phyloP scores from a whole-genome alignment of 257 asterid genomes.

The Primulina huaijiensis region DNA sequence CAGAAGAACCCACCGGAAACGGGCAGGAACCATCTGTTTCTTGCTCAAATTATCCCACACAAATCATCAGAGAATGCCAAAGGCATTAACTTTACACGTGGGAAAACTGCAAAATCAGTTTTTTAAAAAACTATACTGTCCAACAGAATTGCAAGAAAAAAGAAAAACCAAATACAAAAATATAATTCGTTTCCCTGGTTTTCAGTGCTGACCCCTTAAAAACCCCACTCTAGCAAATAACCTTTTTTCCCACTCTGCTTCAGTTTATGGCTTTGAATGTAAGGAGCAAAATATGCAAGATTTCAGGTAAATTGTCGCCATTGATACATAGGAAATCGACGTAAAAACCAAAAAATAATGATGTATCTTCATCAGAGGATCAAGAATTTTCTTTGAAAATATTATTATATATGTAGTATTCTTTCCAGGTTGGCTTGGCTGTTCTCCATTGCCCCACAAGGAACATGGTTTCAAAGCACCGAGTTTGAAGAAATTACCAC shows the following conservation, averaged over 20 bases:
- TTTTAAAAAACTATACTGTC: slow-evolving; percentile 29
- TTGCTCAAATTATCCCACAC: slow-evolving; percentile 34
- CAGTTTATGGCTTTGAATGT: slow-evolving; percentile 32
- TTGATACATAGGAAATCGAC: slow-evolving; percentile 20
- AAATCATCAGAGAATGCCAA: slow-evolving; percentile 47
- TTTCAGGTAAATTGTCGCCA: slow-evolving; percentile 45
- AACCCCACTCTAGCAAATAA: slow-evolving; percentile 39
- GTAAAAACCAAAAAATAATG: slow-evolving; percentile 2
- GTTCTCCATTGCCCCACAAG: slow-evolving; percentile 32
- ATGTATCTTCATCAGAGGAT: slow-evolving; percentile 21
- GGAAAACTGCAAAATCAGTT: slow-evolving; percentile 53
- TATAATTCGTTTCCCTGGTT: slow-evolving; percentile 36
- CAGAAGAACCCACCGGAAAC: slow-evolving; percentile 29
- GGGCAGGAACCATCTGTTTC: slow-evolving; percentile 29
- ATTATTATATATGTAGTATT: slow-evolving; percentile 6
- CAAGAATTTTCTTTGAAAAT: slow-evolving; percentile 20
- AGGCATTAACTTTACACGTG: slow-evolving; percentile 56
- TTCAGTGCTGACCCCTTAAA: slow-evolving; percentile 52
- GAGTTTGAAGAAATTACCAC: neutral
- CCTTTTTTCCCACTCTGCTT: slow-evolving; percentile 26
- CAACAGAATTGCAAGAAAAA: slow-evolving; percentile 32
- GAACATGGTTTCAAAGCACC: slow-evolving; percentile 18
- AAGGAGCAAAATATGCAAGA: slow-evolving; percentile 36
- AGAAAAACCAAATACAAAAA: neutral
- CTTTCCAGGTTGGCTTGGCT: slow-evolving; percentile 53